Base-by-base conservation (phyloP, 345 rosid species). In the Nasturtium officinale region DNA sequence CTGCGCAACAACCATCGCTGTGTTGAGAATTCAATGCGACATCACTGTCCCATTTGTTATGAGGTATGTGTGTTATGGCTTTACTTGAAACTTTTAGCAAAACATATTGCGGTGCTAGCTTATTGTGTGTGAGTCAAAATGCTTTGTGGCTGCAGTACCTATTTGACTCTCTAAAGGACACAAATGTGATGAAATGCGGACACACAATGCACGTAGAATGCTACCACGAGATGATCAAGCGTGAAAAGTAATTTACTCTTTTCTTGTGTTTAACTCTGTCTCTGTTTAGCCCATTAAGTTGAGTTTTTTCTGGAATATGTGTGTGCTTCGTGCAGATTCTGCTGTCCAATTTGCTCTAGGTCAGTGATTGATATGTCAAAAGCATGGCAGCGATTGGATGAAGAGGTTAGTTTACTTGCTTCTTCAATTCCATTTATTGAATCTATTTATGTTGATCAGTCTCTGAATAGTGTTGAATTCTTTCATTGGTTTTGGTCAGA, bases 201-300 rank as follows among this genome's bases (percentile, higher is more conserved):
- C 99, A 95, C 87, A 95, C 99, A 1, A 95, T 95, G 96, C 99
- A 95, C 51, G 20, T 23, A 17, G 96, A 95, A 72, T 95, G 99
- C 76, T 88, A 69, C 73, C n/a, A 30, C 1, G 98, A 91, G 86
- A 95, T 95, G 99, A 65, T 87, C 69, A 84, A 83, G 67, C 96
- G 61, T 17, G 87, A 84, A 80, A 88, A 91, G 99, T 95, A 79
- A 90, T 88, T 50, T 65, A 17, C 47, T 30, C 29, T 42, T 54
- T 5, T 26, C 30, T 33, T 33, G 26, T 63, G 17, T 17, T 47
- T 20, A 15, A 15, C 7, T 15, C 13, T 75, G 48, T 51, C 21
- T 21, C 62, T 67, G 4, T 59, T 59, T 25, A 33, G 30, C 20
- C 48, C 48, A 3, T 0, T 6, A 37, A 52, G 7, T 9, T 37